Conservation (phyloP, 2,329 filamentous ascomycete genomes). For the Monosporascus sp. region DNA sequence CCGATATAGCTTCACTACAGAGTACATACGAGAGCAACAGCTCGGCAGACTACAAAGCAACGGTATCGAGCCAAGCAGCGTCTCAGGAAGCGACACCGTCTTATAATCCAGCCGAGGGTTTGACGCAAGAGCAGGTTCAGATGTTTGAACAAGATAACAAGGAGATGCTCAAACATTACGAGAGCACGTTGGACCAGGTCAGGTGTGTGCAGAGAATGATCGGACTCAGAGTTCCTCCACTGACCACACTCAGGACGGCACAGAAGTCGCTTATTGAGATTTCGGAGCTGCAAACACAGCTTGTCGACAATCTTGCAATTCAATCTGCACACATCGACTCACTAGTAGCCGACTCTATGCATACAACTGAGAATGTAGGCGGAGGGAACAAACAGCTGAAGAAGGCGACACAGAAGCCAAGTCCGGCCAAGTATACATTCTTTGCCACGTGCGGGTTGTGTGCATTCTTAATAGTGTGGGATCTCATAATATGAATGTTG, state of each 20-base stretch:
- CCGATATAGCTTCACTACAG: slow-evolving; percentile 12
- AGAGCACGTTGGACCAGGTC: slow-evolving; percentile 90
- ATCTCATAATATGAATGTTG: slow-evolving; percentile 54
- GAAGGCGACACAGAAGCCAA: slow-evolving; percentile 67
- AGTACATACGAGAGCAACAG: slow-evolving; percentile 15
- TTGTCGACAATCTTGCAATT: slow-evolving; percentile 77
- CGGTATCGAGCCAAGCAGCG: slow-evolving; percentile 13
- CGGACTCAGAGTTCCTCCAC: neutral
- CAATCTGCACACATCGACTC: slow-evolving; percentile 89
- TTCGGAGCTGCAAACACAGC: slow-evolving; percentile 81
- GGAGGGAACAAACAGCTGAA: slow-evolving; percentile 89
- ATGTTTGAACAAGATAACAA: slow-evolving; percentile 92
- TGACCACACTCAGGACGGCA: slow-evolving; percentile 55
- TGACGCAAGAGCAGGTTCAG: slow-evolving; percentile 82
- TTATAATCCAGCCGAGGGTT: slow-evolving; percentile 37
- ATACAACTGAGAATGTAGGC: slow-evolving; percentile 80
- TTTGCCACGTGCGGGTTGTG: slow-evolving; percentile 74
- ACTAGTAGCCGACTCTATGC: slow-evolving; percentile 75
- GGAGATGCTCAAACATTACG: slow-evolving; percentile 87
- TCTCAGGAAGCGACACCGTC: slow-evolving; percentile 18
- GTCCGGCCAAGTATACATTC: slow-evolving; percentile 72
- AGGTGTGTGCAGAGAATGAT: slow-evolving; percentile 54
- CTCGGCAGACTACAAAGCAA: slow-evolving; percentile 10
- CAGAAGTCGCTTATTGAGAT: slow-evolving; percentile 92
- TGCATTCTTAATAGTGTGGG: slow-evolving; percentile 70